Evolutionary conservation across 345 rosid genomes (phyloP), one percentile per base, ranked within the genome.

Genomic region (Theobroma cacao): DNA sequence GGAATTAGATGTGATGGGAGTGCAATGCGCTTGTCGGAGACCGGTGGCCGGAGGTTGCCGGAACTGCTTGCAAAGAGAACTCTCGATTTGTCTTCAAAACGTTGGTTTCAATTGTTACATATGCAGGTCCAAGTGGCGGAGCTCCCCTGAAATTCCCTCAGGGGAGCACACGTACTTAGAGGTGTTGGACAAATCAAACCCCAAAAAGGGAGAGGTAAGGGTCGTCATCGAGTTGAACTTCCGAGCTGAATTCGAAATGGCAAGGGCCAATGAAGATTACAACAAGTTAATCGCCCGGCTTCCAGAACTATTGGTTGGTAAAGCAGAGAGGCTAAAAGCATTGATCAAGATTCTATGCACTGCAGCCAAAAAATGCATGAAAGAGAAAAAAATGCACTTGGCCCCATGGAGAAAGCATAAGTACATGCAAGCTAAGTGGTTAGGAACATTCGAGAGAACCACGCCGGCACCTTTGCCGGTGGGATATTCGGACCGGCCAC

Each of bases 381-480:
- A 90, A 80, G 97, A 95, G 84, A 90, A 87, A 84, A 89, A 91
- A 75, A 93, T 93, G 89, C 96, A 95, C 77, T 68, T 95, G 84
- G 97, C 87, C 52, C 99, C 99, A 11, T 93, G 98, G 98, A 91
- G 98, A 78, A 95, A 89, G 86, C 89, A 90, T 59, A 91, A 88
- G 83, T 95, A 91, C 82, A 88, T 95, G 97, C 93, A 92, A 72
- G 94, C 95, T 2, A 95, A 95, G 82, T 93, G 98, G 99, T 68
- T 92, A 0, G 93, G 98, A 14, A 80, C 85, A 3, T 85, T 87
- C 50, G 88, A 89, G 40, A 84, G 77, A 60, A 60, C 60, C 26
- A 47, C 80, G 18, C 61, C 83, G 28, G 78, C 79, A 45, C 69
- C 81, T 1, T 64, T 82, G 63, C 87, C 81, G 59, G 78, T 63